phyloP scores from a whole-genome alignment of 2,329 filamentous ascomycete genomes.

The Neocucurbitaria cava region DNA sequence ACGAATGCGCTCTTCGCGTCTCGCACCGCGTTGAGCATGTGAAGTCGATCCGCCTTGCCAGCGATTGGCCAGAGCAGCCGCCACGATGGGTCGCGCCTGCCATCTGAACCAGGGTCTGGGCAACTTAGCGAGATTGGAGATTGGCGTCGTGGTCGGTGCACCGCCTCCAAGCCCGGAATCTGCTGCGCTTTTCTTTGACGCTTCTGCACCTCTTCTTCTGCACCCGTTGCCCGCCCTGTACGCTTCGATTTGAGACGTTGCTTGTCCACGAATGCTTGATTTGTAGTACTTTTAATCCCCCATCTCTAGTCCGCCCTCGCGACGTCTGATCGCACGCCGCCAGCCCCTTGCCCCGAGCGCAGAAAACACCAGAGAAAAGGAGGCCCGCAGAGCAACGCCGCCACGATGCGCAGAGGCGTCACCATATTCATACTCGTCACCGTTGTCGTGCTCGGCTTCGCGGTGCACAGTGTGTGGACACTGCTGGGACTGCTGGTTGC shows the following conservation, averaged over 20 bases:
- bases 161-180: slow-evolving; percentile 19
- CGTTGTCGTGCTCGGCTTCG: slow-evolving; percentile 66
- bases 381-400: slow-evolving; percentile 14
- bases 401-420: slow-evolving; percentile 66
- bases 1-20: background rate
- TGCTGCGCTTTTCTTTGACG: slow-evolving; percentile 11
- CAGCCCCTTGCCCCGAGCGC: slow-evolving; percentile 2
- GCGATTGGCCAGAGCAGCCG: slow-evolving; percentile 2
- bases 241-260: slow-evolving; percentile 14
- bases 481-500: slow-evolving; percentile 73
- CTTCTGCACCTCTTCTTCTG: slow-evolving; percentile 23
- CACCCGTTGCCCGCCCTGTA: slow-evolving; percentile 13
- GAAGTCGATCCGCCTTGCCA: slow-evolving; percentile 1
- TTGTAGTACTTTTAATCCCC: slow-evolving; percentile 11
- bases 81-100: slow-evolving; percentile 5
- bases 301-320: slow-evolving; percentile 9
- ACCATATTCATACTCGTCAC: slow-evolving; percentile 71
- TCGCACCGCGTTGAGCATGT: slow-evolving; percentile 16
- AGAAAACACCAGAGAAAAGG: slow-evolving; percentile 25
- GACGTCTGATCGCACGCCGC: slow-evolving; percentile 6
- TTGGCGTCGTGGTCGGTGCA: slow-evolving; percentile 23
- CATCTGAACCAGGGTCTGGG: slow-evolving; percentile 1
- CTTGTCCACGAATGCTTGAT: slow-evolving; percentile 20
- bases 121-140: slow-evolving; percentile 18
- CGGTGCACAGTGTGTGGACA: slow-evolving; percentile 73